These are phyloP conservation scores for Salix koriyanagi DNA, from an alignment of 345 rosid genomes.

Conservation along the genomic window DNA sequence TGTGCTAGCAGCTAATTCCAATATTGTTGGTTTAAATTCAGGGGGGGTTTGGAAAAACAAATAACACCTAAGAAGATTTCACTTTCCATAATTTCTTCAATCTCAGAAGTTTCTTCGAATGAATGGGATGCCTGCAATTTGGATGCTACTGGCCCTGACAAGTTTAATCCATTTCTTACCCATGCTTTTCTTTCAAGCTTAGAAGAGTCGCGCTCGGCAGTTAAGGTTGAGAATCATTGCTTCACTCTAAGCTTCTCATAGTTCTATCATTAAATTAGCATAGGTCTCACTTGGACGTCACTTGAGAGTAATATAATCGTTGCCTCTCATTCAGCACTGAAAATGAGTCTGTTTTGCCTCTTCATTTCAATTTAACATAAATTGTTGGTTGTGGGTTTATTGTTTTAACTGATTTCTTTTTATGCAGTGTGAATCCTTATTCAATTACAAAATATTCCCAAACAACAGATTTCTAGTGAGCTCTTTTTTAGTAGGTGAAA, in stretches of 20 bases:
- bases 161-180: slow-evolving; percentile 70
- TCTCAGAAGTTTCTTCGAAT: slow-evolving; percentile 52
- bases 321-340: neutral
- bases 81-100: slow-evolving; percentile 62
- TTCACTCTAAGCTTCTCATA: neutral
- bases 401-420: neutral
- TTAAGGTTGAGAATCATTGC: slow-evolving; percentile 46
- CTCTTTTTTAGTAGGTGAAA: too few relatives aligned
- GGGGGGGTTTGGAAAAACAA: slow-evolving; percentile 34
- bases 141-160: slow-evolving; percentile 62
- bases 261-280: neutral
- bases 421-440: neutral
- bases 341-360: neutral
- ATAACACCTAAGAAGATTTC: slow-evolving; percentile 35
- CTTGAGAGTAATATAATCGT: neutral
- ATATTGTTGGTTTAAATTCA: slow-evolving; percentile 24
- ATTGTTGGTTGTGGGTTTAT: neutral
- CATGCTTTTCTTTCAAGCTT: slow-evolving; percentile 80
- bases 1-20: neutral
- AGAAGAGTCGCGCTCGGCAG: slow-evolving; percentile 66
- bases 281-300: neutral
- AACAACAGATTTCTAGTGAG: too few relatives aligned
- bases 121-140: slow-evolving; percentile 86
- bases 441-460: too few relatives aligned
- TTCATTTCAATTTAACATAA: neutral